Conservation (phyloP, 164 flowering plant genomes). For the Umbilicus rupestris region DNA sequence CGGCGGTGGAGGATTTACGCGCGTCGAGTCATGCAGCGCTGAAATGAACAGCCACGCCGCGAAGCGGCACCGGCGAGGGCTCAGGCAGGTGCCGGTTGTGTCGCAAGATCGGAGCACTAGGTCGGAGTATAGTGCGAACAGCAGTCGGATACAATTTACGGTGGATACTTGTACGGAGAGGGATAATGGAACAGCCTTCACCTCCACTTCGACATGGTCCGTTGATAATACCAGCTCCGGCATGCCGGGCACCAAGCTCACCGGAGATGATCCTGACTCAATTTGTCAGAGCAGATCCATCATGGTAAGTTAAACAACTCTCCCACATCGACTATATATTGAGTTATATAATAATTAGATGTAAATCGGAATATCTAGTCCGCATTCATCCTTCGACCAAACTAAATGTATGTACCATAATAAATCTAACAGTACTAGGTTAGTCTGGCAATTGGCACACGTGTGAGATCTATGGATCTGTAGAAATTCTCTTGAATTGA, state of each 20-base stretch:
- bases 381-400: too few species aligned
- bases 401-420: not conserved
- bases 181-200: constrained; percentile 22
- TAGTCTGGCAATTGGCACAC: not conserved
- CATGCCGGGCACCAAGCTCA: constrained; percentile 20
- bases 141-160: constrained; percentile 24
- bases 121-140: constrained; percentile 3
- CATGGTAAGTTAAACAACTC: not conserved
- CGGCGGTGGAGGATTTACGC: not conserved
- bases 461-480: not conserved
- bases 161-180: constrained; percentile 33
- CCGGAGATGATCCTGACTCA: constrained; percentile 56
- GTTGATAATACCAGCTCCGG: constrained; percentile 47
- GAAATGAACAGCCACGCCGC: not conserved
- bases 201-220: constrained; percentile 42
- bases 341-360: too few species aligned
- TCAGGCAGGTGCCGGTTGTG: not conserved
- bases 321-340: not conserved
- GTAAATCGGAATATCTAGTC: too few species aligned
- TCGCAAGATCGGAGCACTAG: not conserved
- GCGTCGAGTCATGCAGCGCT: not conserved
- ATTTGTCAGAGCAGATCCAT: constrained; percentile 41
- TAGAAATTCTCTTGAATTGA: not conserved
- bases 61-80: not conserved
- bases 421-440: not conserved